phyloP scores from a whole-genome alignment of 345 rosid genomes.

The Aegle marmelos region DNA sequence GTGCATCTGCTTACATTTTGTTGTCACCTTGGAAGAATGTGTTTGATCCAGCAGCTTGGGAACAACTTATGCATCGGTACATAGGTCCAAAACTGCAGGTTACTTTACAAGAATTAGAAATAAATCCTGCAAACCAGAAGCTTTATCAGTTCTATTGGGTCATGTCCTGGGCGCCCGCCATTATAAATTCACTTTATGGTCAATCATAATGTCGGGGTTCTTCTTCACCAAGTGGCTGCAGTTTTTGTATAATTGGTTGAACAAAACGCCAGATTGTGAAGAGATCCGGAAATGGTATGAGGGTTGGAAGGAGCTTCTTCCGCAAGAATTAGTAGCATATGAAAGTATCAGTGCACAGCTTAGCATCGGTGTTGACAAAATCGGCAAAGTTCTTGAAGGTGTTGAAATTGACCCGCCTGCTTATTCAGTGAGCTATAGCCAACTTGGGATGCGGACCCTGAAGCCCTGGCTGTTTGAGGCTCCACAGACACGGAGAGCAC shows the following conservation, averaged over 20 bases:
- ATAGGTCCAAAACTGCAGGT: constrained; percentile 91
- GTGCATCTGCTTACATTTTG: constrained; percentile 72
- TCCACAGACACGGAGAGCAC: constrained; percentile 37
- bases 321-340: too few species aligned
- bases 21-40: constrained; percentile 88
- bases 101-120: constrained; percentile 55
- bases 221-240: constrained; percentile 86
- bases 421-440: constrained; percentile 32
- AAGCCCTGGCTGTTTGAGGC: constrained; percentile 44
- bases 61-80: constrained; percentile 74
- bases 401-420: constrained; percentile 66
- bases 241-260: constrained; percentile 78
- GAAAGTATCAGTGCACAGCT: constrained; percentile 60
- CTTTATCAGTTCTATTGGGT: constrained; percentile 75
- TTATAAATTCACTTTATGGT: constrained; percentile 81
- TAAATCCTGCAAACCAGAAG: constrained; percentile 46
- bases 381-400: constrained; percentile 74
- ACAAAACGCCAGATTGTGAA: constrained; percentile 59
- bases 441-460: too few species aligned
- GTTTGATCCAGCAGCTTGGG: constrained; percentile 86
- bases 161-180: constrained; percentile 73
- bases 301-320: constrained; percentile 61
- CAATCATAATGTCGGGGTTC: constrained; percentile 73
- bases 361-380: constrained; percentile 27
- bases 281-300: constrained; percentile 73